A percentile compares a stretch with the other conserved stretches of the same genome.
Conservation (phyloP, 1,284 basidiomycete species). For the Pseudozyma tsukubaensis region DNA sequence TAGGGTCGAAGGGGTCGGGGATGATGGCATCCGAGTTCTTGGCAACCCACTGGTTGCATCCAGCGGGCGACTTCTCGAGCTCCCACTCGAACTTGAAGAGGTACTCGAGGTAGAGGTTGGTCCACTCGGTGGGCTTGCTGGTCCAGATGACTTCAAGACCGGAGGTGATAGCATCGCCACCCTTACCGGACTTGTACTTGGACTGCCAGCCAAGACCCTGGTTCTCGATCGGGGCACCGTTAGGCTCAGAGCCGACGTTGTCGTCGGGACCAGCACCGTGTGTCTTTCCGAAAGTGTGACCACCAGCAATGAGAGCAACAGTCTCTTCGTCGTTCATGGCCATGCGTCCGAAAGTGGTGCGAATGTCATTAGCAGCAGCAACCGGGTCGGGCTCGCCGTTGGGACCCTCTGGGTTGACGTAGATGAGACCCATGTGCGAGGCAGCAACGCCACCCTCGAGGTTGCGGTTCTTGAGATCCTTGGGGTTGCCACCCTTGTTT, state of each 20-base stretch:
- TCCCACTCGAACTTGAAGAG: conserved; percentile 49
- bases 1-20: conserved; percentile 41
- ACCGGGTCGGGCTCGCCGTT: conserved; percentile 39
- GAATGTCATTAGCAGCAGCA: conserved; percentile 42
- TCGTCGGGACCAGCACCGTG: conserved; percentile 45
- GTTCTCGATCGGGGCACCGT: conserved; percentile 33
- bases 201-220: conserved; percentile 40
- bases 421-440: conserved; percentile 48
- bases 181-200: conserved; percentile 40
- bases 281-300: conserved; percentile 48
- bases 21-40: conserved; percentile 48
- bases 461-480: conserved; percentile 43
- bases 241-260: conserved; percentile 40
- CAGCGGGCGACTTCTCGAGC: conserved; percentile 45
- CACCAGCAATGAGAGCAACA: conserved; percentile 46
- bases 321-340: conserved; percentile 49
- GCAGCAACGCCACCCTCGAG: conserved; percentile 30
- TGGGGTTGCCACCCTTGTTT: conserved; percentile 32
- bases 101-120: conserved; percentile 50
- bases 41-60: conserved; percentile 45
- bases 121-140: conserved; percentile 47
- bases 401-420: conserved; percentile 50
- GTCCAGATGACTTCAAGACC: conserved; percentile 43
- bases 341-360: conserved; percentile 47
- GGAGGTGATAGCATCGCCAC: conserved; percentile 33